Percentiles rank a stretch among this genome's conserved stretches.
Conservation (phyloP, 306 rosid species). For the Geum urbanum region DNA sequence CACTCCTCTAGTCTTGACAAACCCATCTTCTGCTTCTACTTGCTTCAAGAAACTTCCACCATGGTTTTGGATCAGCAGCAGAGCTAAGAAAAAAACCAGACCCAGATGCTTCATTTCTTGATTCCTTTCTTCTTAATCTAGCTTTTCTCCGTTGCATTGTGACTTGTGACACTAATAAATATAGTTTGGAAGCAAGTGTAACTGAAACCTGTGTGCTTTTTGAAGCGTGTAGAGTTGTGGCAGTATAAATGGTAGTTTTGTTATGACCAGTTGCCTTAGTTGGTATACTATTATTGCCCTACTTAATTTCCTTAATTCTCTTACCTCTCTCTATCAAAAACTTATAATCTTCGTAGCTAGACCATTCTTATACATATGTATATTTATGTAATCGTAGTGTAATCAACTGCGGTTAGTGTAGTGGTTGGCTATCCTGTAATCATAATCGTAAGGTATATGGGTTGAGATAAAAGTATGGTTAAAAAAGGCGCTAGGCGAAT, state of each 20-base stretch:
- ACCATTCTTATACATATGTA: no score
- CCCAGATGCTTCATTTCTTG: conserved; percentile 35
- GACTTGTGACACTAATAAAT: not conserved
- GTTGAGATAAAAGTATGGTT: no score
- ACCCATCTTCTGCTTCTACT: conserved; percentile 54
- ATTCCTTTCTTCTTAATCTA: not conserved
- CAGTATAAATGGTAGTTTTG: not conserved
- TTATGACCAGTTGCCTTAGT: not conserved
- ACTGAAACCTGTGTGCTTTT: not conserved
- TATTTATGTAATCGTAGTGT: no score
- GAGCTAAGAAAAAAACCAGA: conserved; percentile 35
- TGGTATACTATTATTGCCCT: not conserved
- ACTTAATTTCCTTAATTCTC: not conserved
- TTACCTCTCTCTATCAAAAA: not conserved
- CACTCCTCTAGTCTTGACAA: conserved; percentile 64
- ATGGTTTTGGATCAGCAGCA: conserved; percentile 25
- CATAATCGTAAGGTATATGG: no score
- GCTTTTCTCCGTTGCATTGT: not conserved
- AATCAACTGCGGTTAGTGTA: no score
- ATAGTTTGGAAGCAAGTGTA: not conserved
- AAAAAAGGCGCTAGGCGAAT: no score
- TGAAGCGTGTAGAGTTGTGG: not conserved
- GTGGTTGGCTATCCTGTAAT: no score
- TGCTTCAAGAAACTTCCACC: conserved; percentile 9
- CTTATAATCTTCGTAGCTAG: no score